These are phyloP conservation scores for Citeromyces matritensis DNA, from an alignment of 805 yeast genomes.

Conservation along the genomic window DNA sequence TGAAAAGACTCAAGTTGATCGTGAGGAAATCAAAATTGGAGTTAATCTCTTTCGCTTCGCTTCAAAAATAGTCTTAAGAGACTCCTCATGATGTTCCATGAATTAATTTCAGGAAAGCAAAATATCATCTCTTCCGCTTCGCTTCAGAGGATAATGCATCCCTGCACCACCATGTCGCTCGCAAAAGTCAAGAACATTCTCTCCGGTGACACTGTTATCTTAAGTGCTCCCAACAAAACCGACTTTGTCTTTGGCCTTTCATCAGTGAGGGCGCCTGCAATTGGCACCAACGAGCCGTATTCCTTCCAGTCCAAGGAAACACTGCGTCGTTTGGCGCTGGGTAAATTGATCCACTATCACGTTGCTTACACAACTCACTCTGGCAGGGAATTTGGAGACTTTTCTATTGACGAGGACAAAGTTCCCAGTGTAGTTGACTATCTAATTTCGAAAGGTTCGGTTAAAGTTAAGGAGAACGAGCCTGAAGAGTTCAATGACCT, in stretches of 20 bases:
- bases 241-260: constrained; percentile 56
- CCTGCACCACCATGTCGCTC: constrained; percentile 9
- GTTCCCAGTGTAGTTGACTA: constrained; percentile 44
- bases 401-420: constrained; percentile 34
- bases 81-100: no score
- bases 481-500: constrained; percentile 23
- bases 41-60: no score
- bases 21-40: no score
- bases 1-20: no score
- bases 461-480: constrained; percentile 39
- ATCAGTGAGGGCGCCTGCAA: constrained; percentile 42
- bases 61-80: no score
- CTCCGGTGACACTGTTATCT: constrained; percentile 57
- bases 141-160: constrained; percentile 1
- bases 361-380: constrained; percentile 36
- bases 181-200: constrained; percentile 61
- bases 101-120: background rate
- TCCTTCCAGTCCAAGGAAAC: constrained; percentile 48
- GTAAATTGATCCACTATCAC: constrained; percentile 46
- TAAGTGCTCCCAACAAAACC: constrained; percentile 30
- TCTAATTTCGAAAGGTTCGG: constrained; percentile 42
- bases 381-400: constrained; percentile 60
- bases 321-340: constrained; percentile 46
- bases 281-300: constrained; percentile 24
- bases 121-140: constrained; percentile 1